phyloP scores from a whole-genome alignment of 2,329 filamentous ascomycete species.

The Thelonectria discophora region DNA sequence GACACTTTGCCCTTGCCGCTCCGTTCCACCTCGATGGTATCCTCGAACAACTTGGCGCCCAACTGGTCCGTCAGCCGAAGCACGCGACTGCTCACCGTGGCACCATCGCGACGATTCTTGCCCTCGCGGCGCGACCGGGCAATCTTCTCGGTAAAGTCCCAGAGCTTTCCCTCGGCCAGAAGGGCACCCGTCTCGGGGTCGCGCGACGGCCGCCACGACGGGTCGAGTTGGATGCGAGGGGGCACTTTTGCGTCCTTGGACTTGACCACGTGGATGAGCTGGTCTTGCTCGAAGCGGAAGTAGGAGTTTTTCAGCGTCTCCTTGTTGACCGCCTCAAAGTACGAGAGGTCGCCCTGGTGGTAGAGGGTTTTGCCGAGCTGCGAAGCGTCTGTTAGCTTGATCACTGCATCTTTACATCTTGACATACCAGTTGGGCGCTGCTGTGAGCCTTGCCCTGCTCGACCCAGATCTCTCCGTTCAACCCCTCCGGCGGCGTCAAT shows the following conservation, averaged over 20 bases:
- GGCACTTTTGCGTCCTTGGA: slow-evolving; percentile 70
- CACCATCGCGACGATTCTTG: slow-evolving; percentile 94
- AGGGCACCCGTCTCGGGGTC: slow-evolving; percentile 69
- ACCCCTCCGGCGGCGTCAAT: slow-evolving; percentile 73
- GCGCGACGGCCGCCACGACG: slow-evolving; percentile 77
- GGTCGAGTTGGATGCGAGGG: slow-evolving; percentile 72
- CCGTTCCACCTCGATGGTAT: slow-evolving; percentile 53
- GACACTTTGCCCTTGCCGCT: slow-evolving; percentile 49
- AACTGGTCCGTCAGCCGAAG: slow-evolving; percentile 78
- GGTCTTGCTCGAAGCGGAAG: slow-evolving; percentile 86
- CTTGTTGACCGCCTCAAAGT: slow-evolving; percentile 98
- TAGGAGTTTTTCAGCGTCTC: slow-evolving; percentile 96
- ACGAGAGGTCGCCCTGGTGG: slow-evolving; percentile 94
- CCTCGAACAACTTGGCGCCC: slow-evolving; percentile 74
- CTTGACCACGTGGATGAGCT: slow-evolving; percentile 81
- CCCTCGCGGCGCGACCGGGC: slow-evolving; percentile 85
- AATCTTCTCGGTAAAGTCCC: slow-evolving; percentile 92
- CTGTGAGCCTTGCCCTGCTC: slow-evolving; percentile 81
- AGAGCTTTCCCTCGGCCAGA: slow-evolving; percentile 77
- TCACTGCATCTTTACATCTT: too few relatives aligned
- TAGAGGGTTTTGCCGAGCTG: slow-evolving; percentile 95
- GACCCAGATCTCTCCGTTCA: slow-evolving; percentile 77
- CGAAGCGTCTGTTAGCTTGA: slow-evolving; percentile 18
- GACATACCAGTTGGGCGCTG: slow-evolving; percentile 77
- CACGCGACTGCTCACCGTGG: slow-evolving; percentile 85